Base-by-base conservation (phyloP, 768 basidiomycete species). In the Agrocybe chaxingu region DNA sequence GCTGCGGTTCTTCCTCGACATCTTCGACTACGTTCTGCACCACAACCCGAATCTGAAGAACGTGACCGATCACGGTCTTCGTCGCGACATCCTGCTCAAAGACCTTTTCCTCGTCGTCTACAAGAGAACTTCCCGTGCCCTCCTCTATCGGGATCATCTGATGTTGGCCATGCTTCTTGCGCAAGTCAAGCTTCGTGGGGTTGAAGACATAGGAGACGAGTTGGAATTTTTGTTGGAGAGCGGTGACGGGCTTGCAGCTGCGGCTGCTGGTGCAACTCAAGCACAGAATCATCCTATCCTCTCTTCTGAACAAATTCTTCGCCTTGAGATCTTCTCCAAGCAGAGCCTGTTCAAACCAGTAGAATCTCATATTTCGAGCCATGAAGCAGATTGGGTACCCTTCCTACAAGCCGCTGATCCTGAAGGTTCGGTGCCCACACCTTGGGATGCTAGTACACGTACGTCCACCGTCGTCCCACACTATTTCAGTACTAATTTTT, bases 1-100 rank as follows among this genome's bases (percentile, higher is more conserved):
- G 1, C 79, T 99, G 41, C 87, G 78, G 29, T 98, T 96, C 79
- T 99, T 99, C 88, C 80, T 98, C 52, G 96, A 97, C 65, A 96
- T 98, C 62, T 99, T 99, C 70, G 92, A 98, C 70, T 92, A 89
- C 59, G 84, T 96, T 51, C 80, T 98, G 7, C 87, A 89, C 57
- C 86, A 89, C 59, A 98, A 98, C 63, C 94, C 95, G 8, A 88
- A 93, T 65, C 79, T 98, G 54, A 85, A 79, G 66, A 81, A 80
- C 52, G 77, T 95, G 50, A 75, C 83, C 18, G 93, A 97, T 55
- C 70, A 92, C 49, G 72, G 74, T 44, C 71, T 69, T 38, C 85
- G 97, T 8, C 82, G 92, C 33, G 80, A 86, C 41, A 88, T 95
- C 47, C 73, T 99, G 16, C 70, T 92, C 47, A 83, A 85, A 47